Percentiles rank a stretch among this genome's conserved stretches.
Evolutionary conservation across 371 early-diverging fungal species (phyloP).

Genomic region (Capniomyces stellatus): DNA sequence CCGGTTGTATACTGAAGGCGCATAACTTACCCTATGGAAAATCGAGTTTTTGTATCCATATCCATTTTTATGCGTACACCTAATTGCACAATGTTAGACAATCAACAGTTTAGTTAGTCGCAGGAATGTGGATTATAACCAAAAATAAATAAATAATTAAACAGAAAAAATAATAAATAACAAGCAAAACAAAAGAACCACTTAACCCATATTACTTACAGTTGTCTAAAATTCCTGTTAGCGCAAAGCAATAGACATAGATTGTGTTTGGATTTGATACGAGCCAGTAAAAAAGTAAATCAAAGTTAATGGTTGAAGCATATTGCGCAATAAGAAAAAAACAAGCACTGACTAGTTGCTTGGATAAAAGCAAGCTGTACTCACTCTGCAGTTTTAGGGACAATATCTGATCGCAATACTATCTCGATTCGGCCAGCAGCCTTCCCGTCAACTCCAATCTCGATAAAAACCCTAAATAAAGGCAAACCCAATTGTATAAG

Average conservation of each 20-base stretch:
- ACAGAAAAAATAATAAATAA: not conserved
- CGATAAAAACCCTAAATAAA: constrained; percentile 43
- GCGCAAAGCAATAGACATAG: not conserved
- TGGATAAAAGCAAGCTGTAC: constrained; percentile 32
- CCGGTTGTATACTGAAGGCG: too few relatives aligned
- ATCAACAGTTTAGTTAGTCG: constrained; percentile 47
- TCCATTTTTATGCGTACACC: constrained; percentile 67
- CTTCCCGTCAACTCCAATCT: constrained; percentile 55
- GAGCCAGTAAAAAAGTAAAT: not conserved
- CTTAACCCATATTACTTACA: too few relatives aligned
- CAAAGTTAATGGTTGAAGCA: not conserved
- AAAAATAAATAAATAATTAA: too few relatives aligned
- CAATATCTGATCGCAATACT: constrained; percentile 54
- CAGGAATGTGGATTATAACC: not conserved
- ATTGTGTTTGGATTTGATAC: not conserved
- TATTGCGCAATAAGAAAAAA: not conserved
- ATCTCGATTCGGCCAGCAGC: constrained; percentile 60
- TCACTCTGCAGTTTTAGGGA: constrained; percentile 69
- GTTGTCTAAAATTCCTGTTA: constrained; percentile 6
- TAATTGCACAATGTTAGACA: constrained; percentile 13
- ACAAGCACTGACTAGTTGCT: not conserved
- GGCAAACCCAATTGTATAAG: constrained; percentile 26
- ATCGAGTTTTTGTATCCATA: constrained; percentile 48
- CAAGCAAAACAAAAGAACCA: not conserved
- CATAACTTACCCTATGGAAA: constrained; percentile 80